A percentile compares a stretch with the other conserved stretches of the same genome.
Evolutionary conservation across 176 grass and related monocot genomes (phyloP).

Genomic region (Microstegium vimineum): DNA sequence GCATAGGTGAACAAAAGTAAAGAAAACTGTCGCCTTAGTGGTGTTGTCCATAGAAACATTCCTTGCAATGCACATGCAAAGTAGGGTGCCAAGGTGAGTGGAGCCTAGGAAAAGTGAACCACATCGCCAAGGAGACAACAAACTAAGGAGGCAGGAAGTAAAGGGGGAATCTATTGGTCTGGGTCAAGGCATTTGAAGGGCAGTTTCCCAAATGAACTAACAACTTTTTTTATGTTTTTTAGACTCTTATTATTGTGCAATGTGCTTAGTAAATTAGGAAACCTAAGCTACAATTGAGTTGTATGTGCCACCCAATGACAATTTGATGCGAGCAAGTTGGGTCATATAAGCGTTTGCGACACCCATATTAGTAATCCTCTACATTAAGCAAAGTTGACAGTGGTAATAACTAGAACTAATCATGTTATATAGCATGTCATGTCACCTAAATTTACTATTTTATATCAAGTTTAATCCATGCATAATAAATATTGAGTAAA

Average conservation of each 20-base stretch:
- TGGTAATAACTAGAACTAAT: not conserved
- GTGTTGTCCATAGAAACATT: not conserved
- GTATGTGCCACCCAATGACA: not conserved
- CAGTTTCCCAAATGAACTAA: too few species aligned
- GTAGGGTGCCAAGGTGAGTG: not conserved
- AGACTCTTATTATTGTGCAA: too few species aligned
- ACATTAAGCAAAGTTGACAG: not conserved
- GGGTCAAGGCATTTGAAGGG: not conserved
- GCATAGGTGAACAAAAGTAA: not conserved
- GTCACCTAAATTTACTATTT: not conserved
- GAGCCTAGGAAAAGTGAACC: too few species aligned
- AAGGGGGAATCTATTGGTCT: not conserved
- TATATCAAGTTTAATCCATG: not conserved
- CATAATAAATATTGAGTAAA: not conserved
- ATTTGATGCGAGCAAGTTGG: not conserved
- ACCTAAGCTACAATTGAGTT: not conserved
- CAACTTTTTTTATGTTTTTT: too few species aligned
- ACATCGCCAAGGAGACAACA: not conserved
- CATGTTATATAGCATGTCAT: not conserved
- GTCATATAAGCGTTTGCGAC: not conserved
- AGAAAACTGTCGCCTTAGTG: not conserved
- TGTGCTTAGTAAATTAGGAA: too few species aligned
- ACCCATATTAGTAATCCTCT: not conserved
- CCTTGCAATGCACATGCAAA: not conserved
- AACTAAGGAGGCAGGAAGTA: not conserved